Evolutionary conservation across 441 rosid species (phyloP).

Genomic region (Francoa sonchifolia): DNA sequence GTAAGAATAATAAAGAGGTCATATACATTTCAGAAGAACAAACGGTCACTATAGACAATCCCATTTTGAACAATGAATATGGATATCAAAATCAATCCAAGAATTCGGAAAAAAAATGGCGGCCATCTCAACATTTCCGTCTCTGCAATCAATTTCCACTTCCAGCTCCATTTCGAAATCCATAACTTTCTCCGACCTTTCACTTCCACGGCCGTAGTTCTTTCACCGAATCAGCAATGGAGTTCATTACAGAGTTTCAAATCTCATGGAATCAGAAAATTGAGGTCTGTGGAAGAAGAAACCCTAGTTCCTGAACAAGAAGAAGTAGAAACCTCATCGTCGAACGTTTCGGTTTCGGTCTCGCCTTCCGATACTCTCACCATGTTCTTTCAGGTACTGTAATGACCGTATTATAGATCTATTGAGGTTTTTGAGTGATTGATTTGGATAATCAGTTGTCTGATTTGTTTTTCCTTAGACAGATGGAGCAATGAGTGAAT

Average conservation of each 20-base stretch:
- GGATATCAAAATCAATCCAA: too few relatives aligned
- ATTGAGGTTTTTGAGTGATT: neutral
- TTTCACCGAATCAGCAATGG: conserved; percentile 20
- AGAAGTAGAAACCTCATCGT: conserved; percentile 11
- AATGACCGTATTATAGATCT: neutral
- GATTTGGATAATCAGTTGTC: neutral
- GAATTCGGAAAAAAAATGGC: too few relatives aligned
- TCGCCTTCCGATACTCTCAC: conserved; percentile 87
- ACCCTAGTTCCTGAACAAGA: conserved; percentile 25
- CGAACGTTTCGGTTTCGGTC: conserved; percentile 57
- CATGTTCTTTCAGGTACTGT: conserved; percentile 63
- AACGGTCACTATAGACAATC: neutral
- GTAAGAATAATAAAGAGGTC: too few relatives aligned
- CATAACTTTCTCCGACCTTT: conserved; percentile 14
- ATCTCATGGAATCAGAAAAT: conserved; percentile 12
- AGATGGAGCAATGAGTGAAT: conserved; percentile 77
- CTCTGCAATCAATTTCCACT: conserved; percentile 18
- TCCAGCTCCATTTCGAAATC: conserved; percentile 8
- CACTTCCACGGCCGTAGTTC: conserved; percentile 9
- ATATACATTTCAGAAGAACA: too few relatives aligned
- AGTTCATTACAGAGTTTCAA: conserved; percentile 12
- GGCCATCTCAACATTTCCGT: conserved; percentile 27
- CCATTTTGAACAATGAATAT: neutral
- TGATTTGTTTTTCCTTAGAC: conserved; percentile 29
- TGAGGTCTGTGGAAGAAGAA: conserved; percentile 43